Base-by-base conservation (phyloP, 805 yeast species). In the Candida hungchunana region DNA sequence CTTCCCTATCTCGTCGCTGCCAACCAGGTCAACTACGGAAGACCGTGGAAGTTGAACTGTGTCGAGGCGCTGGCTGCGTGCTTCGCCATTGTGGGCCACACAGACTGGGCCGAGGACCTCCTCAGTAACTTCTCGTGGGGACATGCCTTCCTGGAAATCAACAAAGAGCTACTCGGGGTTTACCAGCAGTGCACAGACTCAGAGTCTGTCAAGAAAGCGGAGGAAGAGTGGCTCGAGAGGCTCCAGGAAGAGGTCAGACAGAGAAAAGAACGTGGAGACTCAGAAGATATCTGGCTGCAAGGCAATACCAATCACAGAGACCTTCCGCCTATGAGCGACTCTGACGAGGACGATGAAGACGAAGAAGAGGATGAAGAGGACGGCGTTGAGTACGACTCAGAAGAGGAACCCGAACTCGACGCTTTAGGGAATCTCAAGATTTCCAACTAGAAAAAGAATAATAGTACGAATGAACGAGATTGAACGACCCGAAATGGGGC, bases 1-100 rank as follows among this genome's bases (percentile, higher is more conserved):
- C 40, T 93, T 39, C 98, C 98, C 1, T 93, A 90, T 51, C 64
- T 93, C 31, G 88, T 93, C 8, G 97, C 97, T 5, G 96, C 97
- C 0, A 93, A 93, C 56, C 95, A 96, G 20, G 97, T 94, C 7
- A 93, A 93, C 59, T 93, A 93, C 52, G 98, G 98, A 5, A 73
- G 82, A 50, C 97, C 98, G 0, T 89, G 97, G 97, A 75, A 79
- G 50, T 65, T 93, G 39, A 93, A 93, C 60, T 93, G 98, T 60
- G 98, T 87, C 6, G 98, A 93, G 58, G 98, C 98, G 0, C 64
- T 93, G 26, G 98, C 98, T 2, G 97, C 98, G 0, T 87, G 96
- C 53, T 82, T 93, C 55, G 95, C 95, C 1, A 89, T 93, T 39
- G 90, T 88, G 3, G 97, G 97, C 0, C 89, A 78, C 46, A 64